Evolutionary conservation across 179 eudicot species (phyloP).

Genomic region (Patellifolia procumbens): DNA sequence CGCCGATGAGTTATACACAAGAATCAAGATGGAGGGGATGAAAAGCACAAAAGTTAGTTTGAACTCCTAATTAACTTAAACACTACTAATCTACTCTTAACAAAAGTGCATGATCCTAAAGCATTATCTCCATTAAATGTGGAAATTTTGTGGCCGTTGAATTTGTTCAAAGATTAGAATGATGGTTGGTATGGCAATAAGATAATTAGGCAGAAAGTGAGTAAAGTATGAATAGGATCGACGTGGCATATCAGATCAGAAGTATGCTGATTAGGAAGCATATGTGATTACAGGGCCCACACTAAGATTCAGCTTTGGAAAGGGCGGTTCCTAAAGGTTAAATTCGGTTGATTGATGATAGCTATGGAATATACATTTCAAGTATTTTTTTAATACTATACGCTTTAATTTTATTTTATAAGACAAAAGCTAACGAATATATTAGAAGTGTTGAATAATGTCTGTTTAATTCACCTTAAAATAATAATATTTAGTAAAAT

Average conservation of each 20-base stretch:
- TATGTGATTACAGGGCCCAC: slow-evolving; percentile 22
- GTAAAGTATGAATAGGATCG: slow-evolving; percentile 22
- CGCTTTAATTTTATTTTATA: no score
- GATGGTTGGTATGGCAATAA: slow-evolving; percentile 17
- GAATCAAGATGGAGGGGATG: no score
- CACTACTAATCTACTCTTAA: no score
- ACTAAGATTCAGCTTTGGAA: slow-evolving; percentile 12
- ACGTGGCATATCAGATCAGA: slow-evolving; percentile 31
- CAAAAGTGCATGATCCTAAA: not conserved
- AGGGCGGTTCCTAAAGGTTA: slow-evolving; percentile 15
- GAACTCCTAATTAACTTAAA: no score
- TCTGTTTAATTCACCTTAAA: no score
- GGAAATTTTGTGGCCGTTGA: slow-evolving; percentile 5
- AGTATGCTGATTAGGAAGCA: slow-evolving; percentile 27
- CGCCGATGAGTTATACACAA: no score
- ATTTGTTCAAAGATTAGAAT: slow-evolving; percentile 18
- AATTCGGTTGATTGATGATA: not conserved
- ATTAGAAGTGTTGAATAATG: no score
- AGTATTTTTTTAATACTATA: not conserved
- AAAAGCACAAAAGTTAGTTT: no score
- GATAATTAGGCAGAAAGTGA: not conserved
- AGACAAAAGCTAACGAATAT: no score
- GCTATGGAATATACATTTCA: slow-evolving; percentile 13
- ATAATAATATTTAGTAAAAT: no score
- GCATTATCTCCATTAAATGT: not conserved